Conservation (phyloP, 352 stramenopile species). For the Phytopythium boreale region DNA sequence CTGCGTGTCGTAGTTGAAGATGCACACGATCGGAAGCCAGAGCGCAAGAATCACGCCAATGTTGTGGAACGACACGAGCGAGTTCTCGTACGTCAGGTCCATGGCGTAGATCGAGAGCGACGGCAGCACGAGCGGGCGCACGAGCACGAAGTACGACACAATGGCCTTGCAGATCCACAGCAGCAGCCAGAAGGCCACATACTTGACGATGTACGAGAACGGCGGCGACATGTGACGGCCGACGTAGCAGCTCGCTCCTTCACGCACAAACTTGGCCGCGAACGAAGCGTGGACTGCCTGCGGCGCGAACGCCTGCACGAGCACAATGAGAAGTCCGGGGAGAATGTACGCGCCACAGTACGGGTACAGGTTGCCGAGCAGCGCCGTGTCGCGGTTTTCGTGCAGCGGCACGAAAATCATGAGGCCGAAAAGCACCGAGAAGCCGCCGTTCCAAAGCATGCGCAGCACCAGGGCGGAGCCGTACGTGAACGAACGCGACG, state of each 20-base stretch:
- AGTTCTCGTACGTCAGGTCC: slow-evolving; percentile 63
- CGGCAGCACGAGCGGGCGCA: slow-evolving; percentile 63
- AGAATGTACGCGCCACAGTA: slow-evolving; percentile 41
- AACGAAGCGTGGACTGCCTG: slow-evolving; percentile 55
- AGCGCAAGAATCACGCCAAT: slow-evolving; percentile 62
- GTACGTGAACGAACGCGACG: slow-evolving; percentile 62
- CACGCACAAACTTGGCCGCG: slow-evolving; percentile 65
- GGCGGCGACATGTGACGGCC: slow-evolving; percentile 63
- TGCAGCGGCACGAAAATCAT: slow-evolving; percentile 67
- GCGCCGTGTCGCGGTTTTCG: slow-evolving; percentile 33
- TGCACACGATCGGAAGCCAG: slow-evolving; percentile 63
- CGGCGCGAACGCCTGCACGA: slow-evolving; percentile 47
- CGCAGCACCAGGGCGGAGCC: slow-evolving; percentile 42
- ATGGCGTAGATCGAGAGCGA: slow-evolving; percentile 72
- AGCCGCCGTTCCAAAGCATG: slow-evolving; percentile 61
- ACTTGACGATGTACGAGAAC: slow-evolving; percentile 57
- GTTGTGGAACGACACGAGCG: slow-evolving; percentile 73
- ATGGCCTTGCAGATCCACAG: slow-evolving; percentile 54
- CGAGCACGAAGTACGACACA: slow-evolving; percentile 64
- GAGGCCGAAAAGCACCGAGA: slow-evolving; percentile 46
- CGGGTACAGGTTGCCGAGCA: slow-evolving; percentile 45
- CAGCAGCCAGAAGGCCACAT: slow-evolving; percentile 60
- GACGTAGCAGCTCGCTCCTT: slow-evolving; percentile 70
- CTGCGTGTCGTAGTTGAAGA: slow-evolving; percentile 81
- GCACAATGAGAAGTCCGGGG: slow-evolving; percentile 46